Base-by-base conservation (phyloP, 768 basidiomycete genomes). In the Pisolithus orientalis region DNA sequence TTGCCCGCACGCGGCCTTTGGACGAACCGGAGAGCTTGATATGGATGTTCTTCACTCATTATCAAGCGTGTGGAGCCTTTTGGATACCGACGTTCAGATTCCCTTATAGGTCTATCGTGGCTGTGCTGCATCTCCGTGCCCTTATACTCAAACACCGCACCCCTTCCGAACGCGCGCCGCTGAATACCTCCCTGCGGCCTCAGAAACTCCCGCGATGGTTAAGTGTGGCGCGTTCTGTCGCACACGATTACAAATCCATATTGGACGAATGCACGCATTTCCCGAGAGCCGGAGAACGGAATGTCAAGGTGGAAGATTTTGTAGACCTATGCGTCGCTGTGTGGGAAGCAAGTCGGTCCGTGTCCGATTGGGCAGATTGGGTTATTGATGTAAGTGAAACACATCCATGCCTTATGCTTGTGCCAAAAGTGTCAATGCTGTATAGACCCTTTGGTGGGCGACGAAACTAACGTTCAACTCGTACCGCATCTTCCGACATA, bases 391-490 rank as follows among this genome's bases (percentile, higher is more conserved):
- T 89, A 56, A 58, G 85, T 80, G 24, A 21, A 21, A 51, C 39
- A 13, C 44, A 50, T 55, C 42, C 28, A 7, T 9, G 1, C 50
- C 37, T 24, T 48, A 0, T 29, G 46, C 47, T 53, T 1, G 29
- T 13, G 0, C 27, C 39, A 29, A n/a, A n/a, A 50, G 50, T 39
- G 54, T 9, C 48, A 49, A 16, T 11, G n/a, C 1, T 34, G 39
- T 44, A 32, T 65, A 90, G 88, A 79, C 92, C 21, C 77, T 97
- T 2, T 95, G 92, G 88, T 94, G 92, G 92, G 87, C 92, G 1
- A 94, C 92, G 8, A 83, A 86, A 21, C 78, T 94, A 21, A 98
- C 95, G 0, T 96, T 97, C 75, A 94, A 96, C 63, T 94, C 90
- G 0, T 87, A 86, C 54, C 80, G 84, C 8, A 72, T 97, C 7